These are phyloP conservation scores for Aspergillus kassunensis DNA, from an alignment of 495 filamentous ascomycete genomes.

Conservation along the genomic window DNA sequence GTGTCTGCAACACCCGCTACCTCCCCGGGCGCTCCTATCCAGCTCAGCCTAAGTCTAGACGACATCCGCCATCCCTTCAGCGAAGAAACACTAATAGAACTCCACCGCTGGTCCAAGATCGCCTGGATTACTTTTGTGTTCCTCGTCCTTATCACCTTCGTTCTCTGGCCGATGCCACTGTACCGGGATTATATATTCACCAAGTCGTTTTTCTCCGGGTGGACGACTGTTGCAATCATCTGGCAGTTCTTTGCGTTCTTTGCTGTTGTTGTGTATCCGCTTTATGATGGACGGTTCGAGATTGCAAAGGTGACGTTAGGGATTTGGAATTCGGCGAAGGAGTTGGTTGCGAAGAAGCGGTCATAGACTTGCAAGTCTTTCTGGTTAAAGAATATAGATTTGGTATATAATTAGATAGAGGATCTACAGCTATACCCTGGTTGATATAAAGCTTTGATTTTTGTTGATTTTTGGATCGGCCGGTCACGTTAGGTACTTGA, in stretches of 20 bases:
- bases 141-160: constrained; percentile 36
- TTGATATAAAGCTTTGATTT: too few relatives aligned
- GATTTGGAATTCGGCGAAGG: constrained; percentile 1
- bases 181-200: constrained; percentile 44
- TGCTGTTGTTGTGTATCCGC: constrained; percentile 41
- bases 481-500: too few relatives aligned
- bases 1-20: not conserved
- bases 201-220: constrained; percentile 43
- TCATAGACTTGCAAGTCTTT: not conserved
- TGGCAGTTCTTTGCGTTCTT: constrained; percentile 44
- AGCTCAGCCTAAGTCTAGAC: constrained; percentile 16
- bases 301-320: constrained; percentile 17
- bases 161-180: constrained; percentile 42
- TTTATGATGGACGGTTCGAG: constrained; percentile 41
- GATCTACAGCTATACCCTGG: not conserved
- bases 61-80: constrained; percentile 35
- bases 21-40: not conserved
- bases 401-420: not conserved
- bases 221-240: constrained; percentile 43
- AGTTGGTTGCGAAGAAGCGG: constrained; percentile 1
- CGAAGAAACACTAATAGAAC: constrained; percentile 26
- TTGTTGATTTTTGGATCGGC: too few relatives aligned
- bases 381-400: too few relatives aligned
- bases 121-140: constrained; percentile 37
- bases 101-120: constrained; percentile 35